A percentile compares a stretch with the other conserved stretches of the same genome.
phyloP scores from a whole-genome alignment of 1,139 yeast species.

The Scheffersomyces insectosa region DNA sequence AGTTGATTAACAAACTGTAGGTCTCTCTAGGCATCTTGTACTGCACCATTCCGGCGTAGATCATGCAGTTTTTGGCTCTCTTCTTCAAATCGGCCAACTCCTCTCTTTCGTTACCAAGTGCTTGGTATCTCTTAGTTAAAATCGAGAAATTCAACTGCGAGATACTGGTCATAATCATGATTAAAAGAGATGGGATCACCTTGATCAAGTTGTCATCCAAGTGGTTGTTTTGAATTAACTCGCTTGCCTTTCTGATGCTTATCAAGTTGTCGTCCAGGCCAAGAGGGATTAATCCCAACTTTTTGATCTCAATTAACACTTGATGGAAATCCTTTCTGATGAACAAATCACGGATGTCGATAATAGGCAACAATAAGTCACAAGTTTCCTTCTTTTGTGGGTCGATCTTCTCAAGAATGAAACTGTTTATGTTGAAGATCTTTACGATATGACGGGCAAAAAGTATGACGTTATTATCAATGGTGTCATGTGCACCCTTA shows the following conservation, averaged over 20 bases:
- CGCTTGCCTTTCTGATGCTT: constrained; percentile 40
- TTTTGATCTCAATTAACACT: constrained; percentile 57
- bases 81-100: constrained; percentile 55
- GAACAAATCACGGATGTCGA: constrained; percentile 65
- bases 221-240: constrained; percentile 43
- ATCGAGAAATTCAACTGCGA: constrained; percentile 58
- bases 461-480: constrained; percentile 51
- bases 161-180: constrained; percentile 80
- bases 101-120: constrained; percentile 53
- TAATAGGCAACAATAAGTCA: constrained; percentile 61
- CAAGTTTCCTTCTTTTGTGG: constrained; percentile 61
- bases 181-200: constrained; percentile 76
- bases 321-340: constrained; percentile 60
- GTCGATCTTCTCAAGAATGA: constrained; percentile 46
- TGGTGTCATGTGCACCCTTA: constrained; percentile 23
- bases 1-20: constrained; percentile 68
- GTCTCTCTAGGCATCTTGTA: constrained; percentile 94
- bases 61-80: constrained; percentile 84
- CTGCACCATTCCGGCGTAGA: constrained; percentile 94
- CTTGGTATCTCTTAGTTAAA: constrained; percentile 47
- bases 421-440: constrained; percentile 52
- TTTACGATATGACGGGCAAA: constrained; percentile 60
- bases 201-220: constrained; percentile 73
- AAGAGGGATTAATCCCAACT: constrained; percentile 68
- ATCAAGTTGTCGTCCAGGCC: constrained; percentile 38